Conservation (phyloP, 148 eudicot species). For the Rhododendron griersonianum region DNA sequence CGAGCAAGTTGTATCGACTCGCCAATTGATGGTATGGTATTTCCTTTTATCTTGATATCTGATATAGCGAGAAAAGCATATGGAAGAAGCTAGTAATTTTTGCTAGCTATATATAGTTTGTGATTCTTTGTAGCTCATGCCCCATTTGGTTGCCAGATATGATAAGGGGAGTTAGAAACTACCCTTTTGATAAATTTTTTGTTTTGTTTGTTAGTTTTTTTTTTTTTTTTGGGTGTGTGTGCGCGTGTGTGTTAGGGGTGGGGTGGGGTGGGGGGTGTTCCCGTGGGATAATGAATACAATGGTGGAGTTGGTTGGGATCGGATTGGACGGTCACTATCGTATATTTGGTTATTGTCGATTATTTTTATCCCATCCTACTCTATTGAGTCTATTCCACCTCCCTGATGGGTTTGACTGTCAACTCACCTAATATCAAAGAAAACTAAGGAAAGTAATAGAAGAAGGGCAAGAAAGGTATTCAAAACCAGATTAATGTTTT, state of each 20-base stretch:
- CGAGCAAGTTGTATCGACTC: conserved; percentile 63
- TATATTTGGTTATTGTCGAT: background rate
- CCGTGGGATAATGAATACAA: background rate
- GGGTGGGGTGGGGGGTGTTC: background rate
- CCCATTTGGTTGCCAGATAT: background rate
- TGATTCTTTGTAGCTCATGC: background rate
- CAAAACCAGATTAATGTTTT: background rate
- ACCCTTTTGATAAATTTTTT: background rate
- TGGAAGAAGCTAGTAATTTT: background rate
- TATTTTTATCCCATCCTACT: background rate
- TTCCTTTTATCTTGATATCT: background rate
- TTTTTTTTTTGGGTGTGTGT: background rate
- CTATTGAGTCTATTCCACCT: background rate
- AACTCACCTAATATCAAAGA: background rate
- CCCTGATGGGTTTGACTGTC: background rate
- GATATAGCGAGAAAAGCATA: background rate
- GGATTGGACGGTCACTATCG: background rate
- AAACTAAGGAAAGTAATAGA: background rate
- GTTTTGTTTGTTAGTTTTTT: background rate
- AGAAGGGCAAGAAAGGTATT: background rate
- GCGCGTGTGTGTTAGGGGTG: background rate
- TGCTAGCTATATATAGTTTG: background rate
- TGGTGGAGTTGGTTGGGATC: background rate
- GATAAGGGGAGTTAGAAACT: background rate
- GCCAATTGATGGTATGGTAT: conserved; percentile 68